Evolutionary conservation across 345 rosid species (phyloP), one percentile per base, ranked within the genome.

Genomic region (Pugionium cornutum): DNA sequence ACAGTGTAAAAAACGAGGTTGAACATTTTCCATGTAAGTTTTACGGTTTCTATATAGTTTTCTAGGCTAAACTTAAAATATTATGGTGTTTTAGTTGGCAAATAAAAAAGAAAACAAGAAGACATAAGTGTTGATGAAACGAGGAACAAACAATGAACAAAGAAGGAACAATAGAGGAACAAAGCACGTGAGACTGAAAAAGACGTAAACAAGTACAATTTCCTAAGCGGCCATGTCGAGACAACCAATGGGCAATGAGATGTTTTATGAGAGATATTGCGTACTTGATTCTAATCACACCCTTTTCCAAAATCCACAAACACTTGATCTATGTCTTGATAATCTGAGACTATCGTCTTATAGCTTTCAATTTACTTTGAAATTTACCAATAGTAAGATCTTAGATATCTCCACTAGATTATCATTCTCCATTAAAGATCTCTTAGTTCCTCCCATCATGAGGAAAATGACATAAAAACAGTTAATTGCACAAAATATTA

Each of bases 131-230:
- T 60, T 31, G 34, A 51, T 59, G 68, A 67, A 53, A 67, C 30
- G 52, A 67, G 77, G 77, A 73, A 66, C 77, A 67, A 53, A 67
- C 30, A 46, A 67, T 72, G 77, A 73, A 66, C 77, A 73, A 39
- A 3, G 28, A 52, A 73, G 72, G 45, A 73, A 73, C 77, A 73
- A 66, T 68, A 66, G 60, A 60, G 72, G 39, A 53, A 60, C 18
- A 44, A 67, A 60, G 58, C 77, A 73, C 61, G 77, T 73, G 77
- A 67, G 69, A 58, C 42, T 36, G 77, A 73, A 52, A 73, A 60
- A 44, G 77, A 73, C 67, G 27, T 54, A 59, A 66, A 45, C 63
- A 67, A 66, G 68, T 67, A 53, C 62, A 45, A 42, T 66, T 45
- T 73, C 73, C 66, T 66, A 53, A 60, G 63, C 63, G 2, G 72